phyloP scores from a whole-genome alignment of 495 filamentous ascomycete genomes.

The Penicillium bialowiezense region DNA sequence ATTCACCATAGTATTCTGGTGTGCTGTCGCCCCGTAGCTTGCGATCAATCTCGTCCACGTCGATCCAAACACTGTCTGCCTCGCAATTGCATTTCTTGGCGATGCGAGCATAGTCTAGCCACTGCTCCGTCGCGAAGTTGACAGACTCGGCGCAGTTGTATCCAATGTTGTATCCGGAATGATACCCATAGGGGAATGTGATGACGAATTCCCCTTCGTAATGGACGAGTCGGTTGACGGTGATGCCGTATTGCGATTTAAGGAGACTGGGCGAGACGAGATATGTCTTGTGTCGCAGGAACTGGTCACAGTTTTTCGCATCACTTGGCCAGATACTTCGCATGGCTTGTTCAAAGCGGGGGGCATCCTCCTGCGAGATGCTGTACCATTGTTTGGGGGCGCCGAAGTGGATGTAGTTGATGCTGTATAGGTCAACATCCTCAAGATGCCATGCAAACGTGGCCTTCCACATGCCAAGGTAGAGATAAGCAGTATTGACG shows the following conservation, averaged over 20 bases:
- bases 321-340: constrained; percentile 92
- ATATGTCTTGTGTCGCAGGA: constrained; percentile 96
- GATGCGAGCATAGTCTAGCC: constrained; percentile 90
- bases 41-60: constrained; percentile 90
- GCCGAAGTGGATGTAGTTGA: constrained; percentile 99
- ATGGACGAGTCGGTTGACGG: constrained; percentile 92
- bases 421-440: constrained; percentile 98
- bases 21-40: constrained; percentile 90
- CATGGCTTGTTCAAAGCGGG: constrained; percentile 92
- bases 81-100: constrained; percentile 98
- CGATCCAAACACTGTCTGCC: constrained; percentile 96
- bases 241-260: constrained; percentile 84
- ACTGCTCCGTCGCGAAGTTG: constrained; percentile 93
- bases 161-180: constrained; percentile 95
- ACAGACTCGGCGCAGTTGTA: constrained; percentile 99
- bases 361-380: constrained; percentile 94
- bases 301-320: constrained; percentile 95
- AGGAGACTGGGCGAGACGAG: constrained; percentile 91
- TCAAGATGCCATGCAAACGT: constrained; percentile 99
- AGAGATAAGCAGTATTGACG: constrained; percentile 98
- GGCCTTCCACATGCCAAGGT: constrained; percentile 99
- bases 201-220: constrained; percentile 98
- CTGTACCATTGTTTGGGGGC: constrained; percentile 99
- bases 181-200: constrained; percentile 97
- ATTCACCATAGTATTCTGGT: constrained; percentile 79